Base-by-base conservation (phyloP, 257 asterid genomes). In the Penstemon davidsonii region DNA sequence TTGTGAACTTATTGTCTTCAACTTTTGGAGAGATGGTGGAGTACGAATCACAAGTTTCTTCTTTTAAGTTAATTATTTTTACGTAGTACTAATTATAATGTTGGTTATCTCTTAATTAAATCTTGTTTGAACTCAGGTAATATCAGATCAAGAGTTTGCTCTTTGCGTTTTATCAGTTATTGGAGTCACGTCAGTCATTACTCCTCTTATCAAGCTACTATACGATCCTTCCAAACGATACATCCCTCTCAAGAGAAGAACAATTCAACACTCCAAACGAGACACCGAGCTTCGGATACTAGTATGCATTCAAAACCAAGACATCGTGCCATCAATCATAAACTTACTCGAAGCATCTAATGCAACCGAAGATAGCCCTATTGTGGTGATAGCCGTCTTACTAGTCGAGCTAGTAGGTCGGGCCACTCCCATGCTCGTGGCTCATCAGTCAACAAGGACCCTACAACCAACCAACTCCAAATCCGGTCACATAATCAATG, bases 291-390 rank as follows among this genome's bases (percentile, higher is more conserved):
- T 91, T 5, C 68, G 97, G 36, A 73, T 91, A 68, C 18, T 87
- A 38, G 75, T 85, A 6, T 83, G 93, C 80, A 79, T 88, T 62
- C 83, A 84, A 6, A 55, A 81, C 81, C 88, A 84, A 63, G 93
- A 91, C 5, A 74, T 53, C 2, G 81, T 88, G 0, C 95, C 96
- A 4, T 71, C 81, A 0, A 68, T 88, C 62, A 49, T 91, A 11
- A 84, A 89, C 83, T 42, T 91, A 5, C 93, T 88, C 0, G 93
- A 87, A 52, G 93, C 87, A 12, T 88, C 97, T 3, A 11, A 81
- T 38, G 87, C 97, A 0, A 81, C 88, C 0, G 83, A 88, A 43
- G 60, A 70, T 2, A 87, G 79, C 78, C 97, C 93, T 0, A 68
- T 91, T 0, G 78, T 87, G 0, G 92, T 91, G 60, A 79, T 88